Evolutionary conservation across 2,329 filamentous ascomycete species (phyloP).

Genomic region (Monosporascus sp.): DNA sequence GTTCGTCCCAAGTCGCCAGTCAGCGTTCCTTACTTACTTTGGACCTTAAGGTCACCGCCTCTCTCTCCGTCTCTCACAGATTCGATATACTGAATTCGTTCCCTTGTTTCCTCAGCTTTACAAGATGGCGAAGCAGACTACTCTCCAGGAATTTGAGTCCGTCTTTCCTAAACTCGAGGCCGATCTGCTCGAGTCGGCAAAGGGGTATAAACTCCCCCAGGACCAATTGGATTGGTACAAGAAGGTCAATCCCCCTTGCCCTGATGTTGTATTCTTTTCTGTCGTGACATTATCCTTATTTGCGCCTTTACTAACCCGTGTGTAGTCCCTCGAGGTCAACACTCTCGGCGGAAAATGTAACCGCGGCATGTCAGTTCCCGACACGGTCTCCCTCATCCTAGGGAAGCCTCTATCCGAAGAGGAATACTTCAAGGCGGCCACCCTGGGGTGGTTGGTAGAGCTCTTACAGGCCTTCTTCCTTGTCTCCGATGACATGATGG

Average conservation of each 20-base stretch:
- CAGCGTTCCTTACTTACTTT: too few species aligned
- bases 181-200: conserved; percentile 73
- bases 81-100: too few species aligned
- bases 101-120: neutral
- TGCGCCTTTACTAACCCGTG: conserved; percentile 11
- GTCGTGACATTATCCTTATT: too few species aligned
- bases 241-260: conserved; percentile 47
- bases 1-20: too few species aligned
- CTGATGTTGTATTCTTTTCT: neutral
- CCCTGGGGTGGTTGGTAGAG: conserved; percentile 96
- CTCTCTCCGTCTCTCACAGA: too few species aligned
- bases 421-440: conserved; percentile 83
- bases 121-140: conserved; percentile 64
- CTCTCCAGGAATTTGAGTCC: conserved; percentile 79
- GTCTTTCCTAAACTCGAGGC: conserved; percentile 83
- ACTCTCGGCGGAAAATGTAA: conserved; percentile 95
- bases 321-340: conserved; percentile 76
- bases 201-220: conserved; percentile 75
- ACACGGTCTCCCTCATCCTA: conserved; percentile 78
- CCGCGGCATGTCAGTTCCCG: conserved; percentile 94
- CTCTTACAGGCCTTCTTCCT: conserved; percentile 98
- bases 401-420: conserved; percentile 64
- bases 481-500: conserved; percentile 98
- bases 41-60: too few species aligned
- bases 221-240: conserved; percentile 83